phyloP scores from a whole-genome alignment of 257 asterid species.

The Forsythia suspensa region DNA sequence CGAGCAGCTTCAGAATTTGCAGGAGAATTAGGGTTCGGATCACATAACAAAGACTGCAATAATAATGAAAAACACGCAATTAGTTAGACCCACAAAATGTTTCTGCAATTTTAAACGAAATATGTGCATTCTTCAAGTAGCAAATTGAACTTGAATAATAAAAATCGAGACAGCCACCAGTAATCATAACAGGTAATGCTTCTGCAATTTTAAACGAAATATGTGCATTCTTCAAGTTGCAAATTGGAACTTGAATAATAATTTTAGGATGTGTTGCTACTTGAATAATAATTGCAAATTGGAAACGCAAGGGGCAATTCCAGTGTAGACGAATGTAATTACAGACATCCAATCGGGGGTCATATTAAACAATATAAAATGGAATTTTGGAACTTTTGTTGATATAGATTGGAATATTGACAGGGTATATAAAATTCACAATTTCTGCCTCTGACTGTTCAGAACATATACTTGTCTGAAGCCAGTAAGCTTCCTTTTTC shows the following conservation, averaged over 20 bases:
- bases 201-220: background rate
- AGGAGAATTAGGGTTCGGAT: slow-evolving; percentile 88
- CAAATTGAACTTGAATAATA: no score
- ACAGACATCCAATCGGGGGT: background rate
- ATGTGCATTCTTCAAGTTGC: background rate
- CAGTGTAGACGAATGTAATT: background rate
- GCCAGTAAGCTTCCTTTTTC: no score
- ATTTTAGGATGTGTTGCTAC: no score
- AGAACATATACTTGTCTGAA: no score
- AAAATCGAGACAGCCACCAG: background rate
- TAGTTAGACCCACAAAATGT: no score
- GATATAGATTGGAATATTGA: no score
- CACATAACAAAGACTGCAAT: slow-evolving; percentile 76
- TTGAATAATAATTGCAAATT: background rate
- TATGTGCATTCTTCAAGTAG: no score
- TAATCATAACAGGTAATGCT: background rate
- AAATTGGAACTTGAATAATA: no score
- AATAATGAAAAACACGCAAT: background rate
- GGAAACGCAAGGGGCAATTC: background rate
- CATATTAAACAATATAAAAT: background rate
- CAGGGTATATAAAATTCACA: no score
- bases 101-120: no score
- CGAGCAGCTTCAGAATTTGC: slow-evolving; percentile 92
- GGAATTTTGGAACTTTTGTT: no score
- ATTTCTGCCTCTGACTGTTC: no score